Conservation (phyloP, 306 rosid species). For the Abrus pulchellus region DNA sequence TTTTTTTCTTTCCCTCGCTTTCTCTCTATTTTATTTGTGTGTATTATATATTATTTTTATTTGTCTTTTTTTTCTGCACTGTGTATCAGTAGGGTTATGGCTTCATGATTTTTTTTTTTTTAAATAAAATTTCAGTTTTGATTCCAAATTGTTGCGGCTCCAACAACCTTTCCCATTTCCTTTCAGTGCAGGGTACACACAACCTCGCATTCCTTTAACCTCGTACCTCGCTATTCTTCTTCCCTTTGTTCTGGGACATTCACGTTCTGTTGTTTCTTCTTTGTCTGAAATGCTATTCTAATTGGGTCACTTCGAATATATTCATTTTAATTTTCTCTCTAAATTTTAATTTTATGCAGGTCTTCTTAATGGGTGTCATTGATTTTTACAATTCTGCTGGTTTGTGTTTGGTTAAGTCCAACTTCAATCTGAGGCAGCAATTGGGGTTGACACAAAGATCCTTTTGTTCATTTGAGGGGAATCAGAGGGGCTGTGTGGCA, state of each 20-base stretch:
- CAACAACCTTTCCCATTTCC: conserved; percentile 20
- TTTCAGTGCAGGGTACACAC: not conserved
- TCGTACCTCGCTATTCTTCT: not conserved
- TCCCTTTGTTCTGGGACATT: not conserved
- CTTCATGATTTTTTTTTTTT: not conserved
- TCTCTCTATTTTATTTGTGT: no score
- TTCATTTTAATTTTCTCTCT: not conserved
- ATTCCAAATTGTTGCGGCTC: conserved; percentile 11
- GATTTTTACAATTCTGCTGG: conserved; percentile 51
- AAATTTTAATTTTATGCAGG: conserved; percentile 24
- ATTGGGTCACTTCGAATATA: not conserved
- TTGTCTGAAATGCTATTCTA: not conserved
- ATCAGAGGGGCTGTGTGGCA: conserved; percentile 54
- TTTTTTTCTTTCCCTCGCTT: no score
- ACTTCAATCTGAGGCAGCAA: conserved; percentile 33
- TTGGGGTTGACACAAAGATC: conserved; percentile 46
- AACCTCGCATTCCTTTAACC: not conserved
- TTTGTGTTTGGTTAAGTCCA: conserved; percentile 43
- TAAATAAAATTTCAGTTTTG: not conserved
- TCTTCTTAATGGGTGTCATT: conserved; percentile 68
- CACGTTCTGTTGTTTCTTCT: not conserved
- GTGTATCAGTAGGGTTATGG: not conserved
- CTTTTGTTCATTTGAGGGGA: conserved; percentile 53
- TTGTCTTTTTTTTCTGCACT: not conserved
- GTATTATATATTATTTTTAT: no score